Base-by-base conservation (phyloP, 2,329 filamentous ascomycete species). In the Trichoderma polysporum region DNA sequence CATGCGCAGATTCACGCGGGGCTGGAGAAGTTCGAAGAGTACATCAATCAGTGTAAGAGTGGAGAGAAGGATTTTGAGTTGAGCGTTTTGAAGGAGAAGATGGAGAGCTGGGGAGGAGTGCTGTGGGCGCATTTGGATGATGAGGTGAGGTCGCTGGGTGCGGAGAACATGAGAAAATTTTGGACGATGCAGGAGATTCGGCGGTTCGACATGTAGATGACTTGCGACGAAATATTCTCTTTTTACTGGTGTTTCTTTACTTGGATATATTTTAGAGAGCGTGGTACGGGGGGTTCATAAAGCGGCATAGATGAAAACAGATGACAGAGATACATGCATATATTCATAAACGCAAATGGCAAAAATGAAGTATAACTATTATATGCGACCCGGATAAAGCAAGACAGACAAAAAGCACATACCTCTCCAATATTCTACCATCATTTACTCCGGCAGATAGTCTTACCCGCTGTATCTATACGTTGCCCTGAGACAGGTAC, bases 101-200 rank as follows among this genome's bases (percentile, higher is more conserved):
- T 97, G 88, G 91, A 96, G 77, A 78, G 77, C 4, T 97, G 94
- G 86, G 91, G 91, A 12, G 82, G 83, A 10, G 91, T 97, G 69
- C 77, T 97, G 57, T 94, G 92, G 91, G 82, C 81, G 74, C 93
- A 97, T 83, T 80, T 97, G 68, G 91, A 95, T 73, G 89, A 94
- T 72, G 93, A 97, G 83, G 93, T 97, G 8, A 81, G 83, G 77
- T 86, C 91, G 71, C 78, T 97, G 35, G 87, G 90, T 2, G 93
- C 93, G 52, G 91, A 95, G 77, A 96, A 94, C 76, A 97, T 97
- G 93, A 84, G 92, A 71, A 87, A 83, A 77, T 93, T 91, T 77
- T 97, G 92, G 91, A 90, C 83, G 0, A 71, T 88, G 68, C 87
- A 91, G 54, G 93, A 97, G 83, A 89, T 97, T 77, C 81, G 79